A percentile compares a stretch with the other conserved stretches of the same genome.
Evolutionary conservation across 768 basidiomycete genomes (phyloP).

Genomic region (Amanita rimosa): DNA sequence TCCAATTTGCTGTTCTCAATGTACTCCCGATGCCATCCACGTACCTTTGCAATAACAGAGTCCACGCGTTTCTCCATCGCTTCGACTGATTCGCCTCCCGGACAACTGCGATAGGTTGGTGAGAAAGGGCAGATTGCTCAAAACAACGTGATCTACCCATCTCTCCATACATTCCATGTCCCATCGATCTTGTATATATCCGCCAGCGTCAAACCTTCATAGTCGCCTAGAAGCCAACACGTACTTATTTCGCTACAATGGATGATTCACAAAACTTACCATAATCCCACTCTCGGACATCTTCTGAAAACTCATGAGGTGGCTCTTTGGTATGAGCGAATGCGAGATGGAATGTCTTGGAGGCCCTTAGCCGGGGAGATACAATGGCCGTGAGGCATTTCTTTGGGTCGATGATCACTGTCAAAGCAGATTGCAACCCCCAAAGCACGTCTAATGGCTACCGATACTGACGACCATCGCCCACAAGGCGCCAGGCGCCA

Average conservation of each 20-base stretch:
- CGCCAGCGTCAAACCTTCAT: constrained; percentile 72
- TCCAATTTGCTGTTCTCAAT: constrained; percentile 51
- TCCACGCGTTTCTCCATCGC: constrained; percentile 80
- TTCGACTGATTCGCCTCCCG: constrained; percentile 75
- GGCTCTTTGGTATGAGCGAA: constrained; percentile 34
- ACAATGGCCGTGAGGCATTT: constrained; percentile 68
- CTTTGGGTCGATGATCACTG: constrained; percentile 69
- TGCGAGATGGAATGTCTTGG: constrained; percentile 75
- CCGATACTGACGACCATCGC: constrained; percentile 55
- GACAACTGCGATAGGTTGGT: constrained; percentile 42
- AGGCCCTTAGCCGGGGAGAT: constrained; percentile 83
- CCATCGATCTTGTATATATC: constrained; percentile 58
- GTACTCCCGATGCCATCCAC: constrained; percentile 61
- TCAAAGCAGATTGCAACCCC: not conserved
- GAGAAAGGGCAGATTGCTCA: constrained; percentile 1
- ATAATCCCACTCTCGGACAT: constrained; percentile 82
- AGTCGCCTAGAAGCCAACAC: constrained; percentile 41
- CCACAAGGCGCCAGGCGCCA: constrained; percentile 58
- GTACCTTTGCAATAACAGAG: constrained; percentile 57
- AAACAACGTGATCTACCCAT: constrained; percentile 41
- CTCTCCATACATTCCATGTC: constrained; percentile 76
- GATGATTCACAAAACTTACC: constrained; percentile 19
- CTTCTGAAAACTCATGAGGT: constrained; percentile 54
- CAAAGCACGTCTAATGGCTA: not conserved
- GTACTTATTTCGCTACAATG: not conserved